These are phyloP conservation scores for Neurospora cerealis DNA, from an alignment of 495 filamentous ascomycete species.

Conservation along the genomic window DNA sequence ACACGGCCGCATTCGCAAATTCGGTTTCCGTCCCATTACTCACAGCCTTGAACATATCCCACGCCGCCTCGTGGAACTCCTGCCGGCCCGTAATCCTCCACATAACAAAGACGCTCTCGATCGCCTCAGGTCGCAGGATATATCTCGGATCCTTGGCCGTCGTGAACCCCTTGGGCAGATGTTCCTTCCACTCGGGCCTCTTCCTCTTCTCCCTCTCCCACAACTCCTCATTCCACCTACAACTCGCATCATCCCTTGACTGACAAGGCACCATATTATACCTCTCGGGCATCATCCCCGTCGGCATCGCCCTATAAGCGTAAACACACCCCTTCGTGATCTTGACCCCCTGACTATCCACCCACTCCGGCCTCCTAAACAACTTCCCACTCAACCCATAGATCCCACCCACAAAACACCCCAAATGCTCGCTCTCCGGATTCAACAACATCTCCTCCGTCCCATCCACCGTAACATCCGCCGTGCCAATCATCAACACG, in stretches of 20 bases:
- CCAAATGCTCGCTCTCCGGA: constrained; percentile 35
- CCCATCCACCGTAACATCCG: constrained; percentile 19
- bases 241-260: constrained; percentile 37
- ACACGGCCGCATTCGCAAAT: constrained; percentile 50
- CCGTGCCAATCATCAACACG: constrained; percentile 55
- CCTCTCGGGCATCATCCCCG: constrained; percentile 80
- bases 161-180: constrained; percentile 27
- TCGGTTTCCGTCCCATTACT: constrained; percentile 49
- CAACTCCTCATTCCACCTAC: constrained; percentile 59
- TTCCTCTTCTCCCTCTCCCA: constrained; percentile 30
- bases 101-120: constrained; percentile 62
- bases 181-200: constrained; percentile 17
- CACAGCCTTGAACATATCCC: constrained; percentile 64
- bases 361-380: constrained; percentile 56
- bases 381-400: constrained; percentile 70
- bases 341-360: constrained; percentile 53
- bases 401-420: constrained; percentile 79
- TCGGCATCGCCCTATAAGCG: constrained; percentile 64
- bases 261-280: constrained; percentile 56
- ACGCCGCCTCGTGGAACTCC: constrained; percentile 53
- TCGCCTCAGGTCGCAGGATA: constrained; percentile 48
- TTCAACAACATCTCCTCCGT: constrained; percentile 10
- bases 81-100: constrained; percentile 62
- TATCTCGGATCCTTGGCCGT: constrained; percentile 33
- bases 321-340: constrained; percentile 83